These are phyloP conservation scores for Trichomonas vaginalis DNA, from an alignment of 208 protist genomes.

Conservation along the genomic window DNA sequence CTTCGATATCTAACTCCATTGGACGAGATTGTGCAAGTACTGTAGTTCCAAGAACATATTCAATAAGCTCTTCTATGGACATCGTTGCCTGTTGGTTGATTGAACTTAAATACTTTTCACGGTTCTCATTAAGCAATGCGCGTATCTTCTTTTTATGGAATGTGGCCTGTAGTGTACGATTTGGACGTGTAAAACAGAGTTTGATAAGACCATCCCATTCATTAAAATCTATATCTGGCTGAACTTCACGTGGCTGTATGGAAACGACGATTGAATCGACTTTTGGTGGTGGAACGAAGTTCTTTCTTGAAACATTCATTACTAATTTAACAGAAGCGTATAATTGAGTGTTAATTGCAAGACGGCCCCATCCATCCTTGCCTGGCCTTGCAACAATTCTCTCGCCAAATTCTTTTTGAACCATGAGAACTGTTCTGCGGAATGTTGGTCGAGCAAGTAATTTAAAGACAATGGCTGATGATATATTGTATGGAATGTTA, in stretches of 20 bases:
- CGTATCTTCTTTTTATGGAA: constrained; percentile 13
- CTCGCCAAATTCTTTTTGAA: constrained; percentile 96
- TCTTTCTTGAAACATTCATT: constrained; percentile 86
- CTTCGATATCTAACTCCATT: constrained; percentile 15
- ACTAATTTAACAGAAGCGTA: constrained; percentile 82
- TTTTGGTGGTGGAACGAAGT: constrained; percentile 87
- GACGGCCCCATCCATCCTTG: constrained; percentile 82
- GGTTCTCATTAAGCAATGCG: neutral
- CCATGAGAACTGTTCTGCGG: constrained; percentile 94
- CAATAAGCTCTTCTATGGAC: neutral
- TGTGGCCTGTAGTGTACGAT: neutral
- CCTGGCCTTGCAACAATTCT: constrained; percentile 88
- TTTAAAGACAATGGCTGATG: neutral
- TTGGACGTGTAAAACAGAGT: constrained; percentile 74
- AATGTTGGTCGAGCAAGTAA: constrained; percentile 36
- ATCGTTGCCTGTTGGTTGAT: neutral
- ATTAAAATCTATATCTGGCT: constrained; percentile 85
- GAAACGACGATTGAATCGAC: constrained; percentile 94
- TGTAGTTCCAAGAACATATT: neutral
- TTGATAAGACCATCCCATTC: constrained; percentile 98
- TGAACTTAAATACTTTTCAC: neutral
- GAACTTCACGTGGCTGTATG: constrained; percentile 84
- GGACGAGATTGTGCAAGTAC: neutral
- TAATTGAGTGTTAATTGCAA: constrained; percentile 95
- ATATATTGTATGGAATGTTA: constrained; percentile 93